phyloP scores from a whole-genome alignment of 345 rosid genomes.

The Lumnitzera racemosa region DNA sequence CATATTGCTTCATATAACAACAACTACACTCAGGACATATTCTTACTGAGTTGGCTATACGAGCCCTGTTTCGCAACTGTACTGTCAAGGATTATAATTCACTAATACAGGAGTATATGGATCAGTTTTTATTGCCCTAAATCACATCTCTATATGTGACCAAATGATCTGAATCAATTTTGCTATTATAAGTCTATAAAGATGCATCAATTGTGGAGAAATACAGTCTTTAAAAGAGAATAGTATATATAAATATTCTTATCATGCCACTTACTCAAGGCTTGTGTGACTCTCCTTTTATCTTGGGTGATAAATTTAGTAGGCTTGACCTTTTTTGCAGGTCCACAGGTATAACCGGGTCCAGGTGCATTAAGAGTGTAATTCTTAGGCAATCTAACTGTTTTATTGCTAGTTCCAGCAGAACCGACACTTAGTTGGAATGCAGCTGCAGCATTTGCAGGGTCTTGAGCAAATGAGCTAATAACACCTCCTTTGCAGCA shows the following conservation, averaged over 20 bases:
- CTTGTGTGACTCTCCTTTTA: constrained; percentile 70
- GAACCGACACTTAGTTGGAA: constrained; percentile 76
- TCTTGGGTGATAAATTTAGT: constrained; percentile 43
- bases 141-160: no score
- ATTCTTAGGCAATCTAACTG: constrained; percentile 66
- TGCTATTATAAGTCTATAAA: background rate
- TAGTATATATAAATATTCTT: background rate
- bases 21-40: no score
- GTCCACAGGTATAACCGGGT: constrained; percentile 83
- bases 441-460: constrained; percentile 50
- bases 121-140: no score
- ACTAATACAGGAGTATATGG: background rate
- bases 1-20: no score
- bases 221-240: background rate
- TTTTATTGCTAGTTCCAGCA: constrained; percentile 69
- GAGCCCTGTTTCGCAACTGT: no score
- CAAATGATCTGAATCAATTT: no score
- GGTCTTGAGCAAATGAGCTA: constrained; percentile 72
- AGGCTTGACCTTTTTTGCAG: constrained; percentile 47
- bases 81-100: background rate
- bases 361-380: constrained; percentile 74
- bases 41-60: no score
- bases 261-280: constrained; percentile 54
- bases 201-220: background rate
- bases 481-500: constrained; percentile 92